phyloP scores from a whole-genome alignment of 192 early-diverging fungal species.

The Rhizophagus prolifer region DNA sequence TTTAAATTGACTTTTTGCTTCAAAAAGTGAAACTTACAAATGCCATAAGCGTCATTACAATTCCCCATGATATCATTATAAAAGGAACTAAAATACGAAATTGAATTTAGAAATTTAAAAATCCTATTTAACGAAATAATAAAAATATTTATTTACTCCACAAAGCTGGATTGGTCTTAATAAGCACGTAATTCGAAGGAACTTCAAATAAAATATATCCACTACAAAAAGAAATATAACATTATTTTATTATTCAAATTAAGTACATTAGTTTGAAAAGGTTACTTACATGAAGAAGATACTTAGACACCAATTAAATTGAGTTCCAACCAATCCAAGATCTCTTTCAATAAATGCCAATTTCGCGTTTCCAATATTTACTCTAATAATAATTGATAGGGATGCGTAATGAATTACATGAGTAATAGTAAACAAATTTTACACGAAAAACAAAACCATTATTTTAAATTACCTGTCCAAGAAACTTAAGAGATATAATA shows the following conservation, averaged over 20 bases:
- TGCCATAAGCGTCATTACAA: constrained; percentile 54
- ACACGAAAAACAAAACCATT: too few species aligned
- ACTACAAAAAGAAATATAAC: neutral
- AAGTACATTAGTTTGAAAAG: neutral
- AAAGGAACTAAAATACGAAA: constrained; percentile 36
- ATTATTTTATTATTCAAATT: neutral
- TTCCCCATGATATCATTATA: constrained; percentile 57
- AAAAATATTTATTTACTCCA: constrained; percentile 36
- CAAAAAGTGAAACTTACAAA: constrained; percentile 30
- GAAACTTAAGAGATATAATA: constrained; percentile 67
- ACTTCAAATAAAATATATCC: constrained; percentile 71
- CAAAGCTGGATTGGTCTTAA: constrained; percentile 49
- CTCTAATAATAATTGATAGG: neutral
- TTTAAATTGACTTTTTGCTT: neutral
- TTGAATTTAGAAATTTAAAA: neutral
- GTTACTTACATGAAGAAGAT: constrained; percentile 64
- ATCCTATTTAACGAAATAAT: too few species aligned
- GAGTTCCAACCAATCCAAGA: constrained; percentile 40
- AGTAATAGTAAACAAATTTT: too few species aligned
- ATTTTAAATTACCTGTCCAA: constrained; percentile 51
- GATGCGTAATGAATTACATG: neutral
- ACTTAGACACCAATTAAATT: constrained; percentile 62
- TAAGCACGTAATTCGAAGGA: constrained; percentile 68
- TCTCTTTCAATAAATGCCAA: constrained; percentile 44
- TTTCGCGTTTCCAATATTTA: constrained; percentile 54